A percentile compares a stretch with the other conserved stretches of the same genome.
Conservation (phyloP, 139 green algal genomes). For the Diplosphaera chodatii region DNA sequence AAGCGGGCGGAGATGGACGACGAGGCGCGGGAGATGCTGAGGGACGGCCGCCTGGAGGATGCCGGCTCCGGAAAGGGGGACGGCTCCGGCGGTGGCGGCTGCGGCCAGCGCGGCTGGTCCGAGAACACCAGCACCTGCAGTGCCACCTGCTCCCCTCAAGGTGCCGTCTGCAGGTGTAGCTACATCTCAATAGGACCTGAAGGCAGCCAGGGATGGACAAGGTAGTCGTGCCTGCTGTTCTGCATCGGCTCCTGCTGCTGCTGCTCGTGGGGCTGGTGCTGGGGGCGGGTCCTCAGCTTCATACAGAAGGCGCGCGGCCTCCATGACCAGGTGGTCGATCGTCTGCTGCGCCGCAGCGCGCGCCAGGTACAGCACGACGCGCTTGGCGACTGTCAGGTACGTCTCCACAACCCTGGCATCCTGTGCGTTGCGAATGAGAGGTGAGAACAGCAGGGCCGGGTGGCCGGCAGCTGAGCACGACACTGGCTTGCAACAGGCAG, state of each 20-base stretch:
- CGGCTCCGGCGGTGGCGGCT: not conserved
- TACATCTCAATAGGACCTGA: too few relatives aligned
- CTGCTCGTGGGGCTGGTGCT: constrained; percentile 5
- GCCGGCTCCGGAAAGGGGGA: not conserved
- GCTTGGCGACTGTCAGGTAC: constrained; percentile 68
- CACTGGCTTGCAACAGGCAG: too few relatives aligned
- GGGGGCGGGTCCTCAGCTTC: constrained; percentile 12
- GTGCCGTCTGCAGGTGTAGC: too few relatives aligned
- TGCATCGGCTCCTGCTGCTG: too few relatives aligned
- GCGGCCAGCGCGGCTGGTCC: not conserved
- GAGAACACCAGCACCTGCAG: constrained; percentile 32
- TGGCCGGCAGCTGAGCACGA: too few relatives aligned
- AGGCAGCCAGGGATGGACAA: too few relatives aligned
- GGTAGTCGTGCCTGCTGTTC: too few relatives aligned
- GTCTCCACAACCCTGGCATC: not conserved
- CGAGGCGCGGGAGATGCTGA: not conserved
- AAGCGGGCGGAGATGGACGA: not conserved
- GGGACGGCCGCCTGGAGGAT: not conserved
- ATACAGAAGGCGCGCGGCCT: constrained; percentile 38
- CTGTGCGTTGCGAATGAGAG: too few relatives aligned
- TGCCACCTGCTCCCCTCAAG: too few relatives aligned
- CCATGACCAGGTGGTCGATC: constrained; percentile 79
- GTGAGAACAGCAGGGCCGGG: too few relatives aligned
- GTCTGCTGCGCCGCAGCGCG: constrained; percentile 67
- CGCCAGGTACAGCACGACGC: constrained; percentile 79